These are phyloP conservation scores for Allantophomopsis cytisporea DNA, from an alignment of 2,329 filamentous ascomycete species.

Conservation along the genomic window DNA sequence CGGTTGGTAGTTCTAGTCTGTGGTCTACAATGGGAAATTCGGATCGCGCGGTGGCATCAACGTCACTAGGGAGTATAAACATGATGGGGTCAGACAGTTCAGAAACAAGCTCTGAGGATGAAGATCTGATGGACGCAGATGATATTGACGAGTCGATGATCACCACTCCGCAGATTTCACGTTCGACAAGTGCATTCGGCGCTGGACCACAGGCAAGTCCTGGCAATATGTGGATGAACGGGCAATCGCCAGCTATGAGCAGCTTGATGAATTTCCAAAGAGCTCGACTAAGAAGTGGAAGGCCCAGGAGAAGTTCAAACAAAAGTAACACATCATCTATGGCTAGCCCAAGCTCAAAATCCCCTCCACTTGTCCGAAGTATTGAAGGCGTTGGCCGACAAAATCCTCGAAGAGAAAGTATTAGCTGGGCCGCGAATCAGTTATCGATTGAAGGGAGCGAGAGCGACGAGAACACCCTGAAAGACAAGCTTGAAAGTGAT, in stretches of 20 bases:
- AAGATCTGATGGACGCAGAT: conserved; percentile 58
- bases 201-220: conserved; percentile 29
- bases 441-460: conserved; percentile 74
- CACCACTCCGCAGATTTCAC: conserved; percentile 67
- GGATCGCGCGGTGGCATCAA: conserved; percentile 61
- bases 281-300: conserved; percentile 41
- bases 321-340: conserved; percentile 55
- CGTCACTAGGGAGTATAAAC: conserved; percentile 38
- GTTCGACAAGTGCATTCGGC: conserved; percentile 33
- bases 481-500: conserved; percentile 21
- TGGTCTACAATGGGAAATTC: conserved; percentile 60
- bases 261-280: conserved; percentile 71
- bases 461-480: conserved; percentile 53
- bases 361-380: conserved; percentile 47
- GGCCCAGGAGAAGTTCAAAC: conserved; percentile 52
- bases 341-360: conserved; percentile 57
- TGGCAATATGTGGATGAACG: conserved; percentile 47
- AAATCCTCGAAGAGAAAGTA: conserved; percentile 65
- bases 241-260: conserved; percentile 56
- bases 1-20: conserved; percentile 39
- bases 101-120: conserved; percentile 56
- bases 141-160: conserved; percentile 67
- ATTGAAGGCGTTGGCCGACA: conserved; percentile 17
- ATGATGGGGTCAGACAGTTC: conserved; percentile 72
- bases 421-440: conserved; percentile 83